A percentile compares a stretch with the other conserved stretches of the same genome.
These are phyloP conservation scores for Diphasiastrum complanatum DNA, from an alignment of 83 land plant genomes.

Conservation along the genomic window DNA sequence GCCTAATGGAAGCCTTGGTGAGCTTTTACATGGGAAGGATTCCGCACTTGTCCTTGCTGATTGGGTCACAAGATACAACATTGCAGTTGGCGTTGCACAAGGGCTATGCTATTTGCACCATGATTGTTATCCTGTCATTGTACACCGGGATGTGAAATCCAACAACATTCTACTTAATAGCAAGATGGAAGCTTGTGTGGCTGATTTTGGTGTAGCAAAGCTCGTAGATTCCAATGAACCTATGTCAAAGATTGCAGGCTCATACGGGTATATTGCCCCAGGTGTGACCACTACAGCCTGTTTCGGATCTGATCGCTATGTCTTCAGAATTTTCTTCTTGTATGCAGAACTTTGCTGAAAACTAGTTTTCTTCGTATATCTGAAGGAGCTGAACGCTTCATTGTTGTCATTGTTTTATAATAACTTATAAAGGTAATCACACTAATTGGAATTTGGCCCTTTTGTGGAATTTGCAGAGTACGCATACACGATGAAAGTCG, in stretches of 20 bases:
- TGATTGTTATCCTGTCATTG: constrained; percentile 68
- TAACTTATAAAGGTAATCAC: too few relatives aligned
- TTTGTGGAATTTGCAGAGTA: constrained; percentile 45
- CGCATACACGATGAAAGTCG: constrained; percentile 72
- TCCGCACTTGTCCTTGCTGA: too few relatives aligned
- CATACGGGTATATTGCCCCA: constrained; percentile 89
- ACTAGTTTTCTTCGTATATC: neutral
- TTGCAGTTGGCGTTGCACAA: constrained; percentile 79
- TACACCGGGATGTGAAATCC: constrained; percentile 76
- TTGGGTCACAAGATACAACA: constrained; percentile 64
- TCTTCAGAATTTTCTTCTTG: neutral
- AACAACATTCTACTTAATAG: constrained; percentile 66
- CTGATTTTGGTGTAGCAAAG: constrained; percentile 88
- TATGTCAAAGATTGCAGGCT: constrained; percentile 86
- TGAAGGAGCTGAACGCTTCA: neutral
- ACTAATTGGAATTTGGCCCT: too few relatives aligned
- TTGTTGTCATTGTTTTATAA: constrained; percentile 3
- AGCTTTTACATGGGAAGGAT: too few relatives aligned
- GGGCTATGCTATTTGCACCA: constrained; percentile 79
- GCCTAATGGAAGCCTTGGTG: too few relatives aligned
- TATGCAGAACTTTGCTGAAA: constrained; percentile 3
- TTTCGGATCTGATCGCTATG: neutral
- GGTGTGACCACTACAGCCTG: constrained; percentile 25
- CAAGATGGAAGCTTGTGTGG: constrained; percentile 86
- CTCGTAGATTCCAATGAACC: constrained; percentile 50